Evolutionary conservation across 352 stramenopile genomes (phyloP), one percentile per base, ranked within the genome.

Genomic region (Pythium graminicola): DNA sequence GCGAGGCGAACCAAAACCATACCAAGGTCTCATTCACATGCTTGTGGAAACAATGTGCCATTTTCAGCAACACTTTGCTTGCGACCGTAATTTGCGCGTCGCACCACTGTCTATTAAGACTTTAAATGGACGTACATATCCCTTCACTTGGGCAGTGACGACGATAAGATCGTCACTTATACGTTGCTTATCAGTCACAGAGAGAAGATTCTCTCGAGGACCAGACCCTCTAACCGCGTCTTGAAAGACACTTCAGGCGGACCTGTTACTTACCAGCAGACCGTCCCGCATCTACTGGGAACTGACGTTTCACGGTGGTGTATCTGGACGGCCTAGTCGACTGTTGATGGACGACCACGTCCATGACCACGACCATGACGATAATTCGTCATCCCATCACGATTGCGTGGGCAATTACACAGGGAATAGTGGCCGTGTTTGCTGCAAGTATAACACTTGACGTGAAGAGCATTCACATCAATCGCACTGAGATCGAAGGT

Each of bases 221-320:
- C 41, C 55, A 54, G 57, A 51, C 19, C 22, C 47, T 32, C 9
- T 36, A 41, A 55, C 7, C 39, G 7, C 39, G n/a, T n/a, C n/a
- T n/a, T n/a, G 8, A 9, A 17, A 35, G 40, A 38, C 26, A 11
- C 38, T 40, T 29, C 50, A 14, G 41, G 57, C 20, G 40, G 55
- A 51, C 36, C 20, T 47, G 54, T 38, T 28, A 13, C 46, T 54
- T 49, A 45, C 51, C 47, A 65, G 59, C 54, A 64, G 55, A 58
- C 41, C 39, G 40, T 43, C 50, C 46, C 51, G 59, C 52, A 40
- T 60, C 60, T 69, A 69, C 52, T 57, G 55, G 56, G 57, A 38
- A 36, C 46, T 36, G 38, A 35, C 47, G 50, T 59, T 65, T 62
- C 49, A 50, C 54, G 39, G 50, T 41, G 20, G 22, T 13, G 39